Base-by-base conservation (phyloP, 371 early-diverging fungal species). In the Mortierella sp. region DNA sequence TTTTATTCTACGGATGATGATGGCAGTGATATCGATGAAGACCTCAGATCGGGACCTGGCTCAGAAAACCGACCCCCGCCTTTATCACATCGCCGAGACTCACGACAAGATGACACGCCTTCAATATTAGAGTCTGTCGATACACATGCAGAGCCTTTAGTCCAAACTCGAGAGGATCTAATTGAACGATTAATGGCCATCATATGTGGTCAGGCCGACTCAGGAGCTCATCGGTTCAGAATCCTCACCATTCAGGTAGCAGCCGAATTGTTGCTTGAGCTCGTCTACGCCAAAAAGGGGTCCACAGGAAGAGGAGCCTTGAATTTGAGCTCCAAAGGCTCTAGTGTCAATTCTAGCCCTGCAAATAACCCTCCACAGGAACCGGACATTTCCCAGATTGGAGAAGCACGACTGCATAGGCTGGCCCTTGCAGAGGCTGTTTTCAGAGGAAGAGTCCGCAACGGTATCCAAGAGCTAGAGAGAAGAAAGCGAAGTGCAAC, bases 171-270 rank as follows among this genome's bases (percentile, higher is more conserved):
- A 7, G 79, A 77, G 23, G 66, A 77, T 1, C 23, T 77, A 43
- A 72, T 77, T 45, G 69, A 69, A 44, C 68, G 79, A 16, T 55
- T 77, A n/a, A 29, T 77, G 51, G 73, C 72, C 45, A 77, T 77
- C 48, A 55, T 77, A 25, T 77, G 79, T 37, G 79, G 70, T 0
- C 66, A 64, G 12, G 66, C 72, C 29, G 69, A 72, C 29, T 72
- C 72, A 0, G 72, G 79, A 19, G 70, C 79, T 1, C 79, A 77
- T 51, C 72, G 79, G n/a, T 77, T 77, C 70, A 59, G 79, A 15
- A 66, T 77, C 16, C 12, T 72, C n/a, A 72, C 79, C 4, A 77
- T 77, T 29, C 79, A 77, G 47, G 58, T 72, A 62, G 79, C 79
- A 1, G 55, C 66, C 4, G 79, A 77, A 30, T 57, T 77, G n/a